Evolutionary conservation across 1,284 basidiomycete species (phyloP).

Genomic region (Apiotrichum porosum): DNA sequence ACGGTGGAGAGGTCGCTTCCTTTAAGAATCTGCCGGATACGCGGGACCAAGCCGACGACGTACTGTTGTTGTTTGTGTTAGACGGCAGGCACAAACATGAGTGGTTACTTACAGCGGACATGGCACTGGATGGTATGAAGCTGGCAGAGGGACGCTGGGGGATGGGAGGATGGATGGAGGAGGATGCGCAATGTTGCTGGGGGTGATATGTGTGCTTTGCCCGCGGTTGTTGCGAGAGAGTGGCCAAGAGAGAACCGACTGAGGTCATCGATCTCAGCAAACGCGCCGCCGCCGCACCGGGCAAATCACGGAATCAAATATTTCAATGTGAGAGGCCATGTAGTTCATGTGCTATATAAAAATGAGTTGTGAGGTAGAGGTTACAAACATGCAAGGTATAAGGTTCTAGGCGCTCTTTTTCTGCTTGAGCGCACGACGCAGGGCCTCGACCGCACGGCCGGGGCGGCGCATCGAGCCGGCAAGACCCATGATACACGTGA

Average conservation of each 20-base stretch:
- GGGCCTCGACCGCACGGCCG: slow-evolving; percentile 56
- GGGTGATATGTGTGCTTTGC: too few species aligned
- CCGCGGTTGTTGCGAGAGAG: too few species aligned
- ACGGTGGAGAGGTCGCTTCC: slow-evolving; percentile 35
- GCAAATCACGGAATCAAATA: too few species aligned
- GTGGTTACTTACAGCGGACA: not conserved
- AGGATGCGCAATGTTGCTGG: not conserved
- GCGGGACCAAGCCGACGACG: slow-evolving; percentile 25
- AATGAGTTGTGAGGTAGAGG: not conserved
- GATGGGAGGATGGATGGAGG: not conserved
- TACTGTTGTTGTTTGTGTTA: slow-evolving; percentile 15
- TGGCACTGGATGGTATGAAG: not conserved
- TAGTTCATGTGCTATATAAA: too few species aligned
- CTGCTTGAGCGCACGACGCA: slow-evolving; percentile 13
- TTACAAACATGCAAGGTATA: not conserved
- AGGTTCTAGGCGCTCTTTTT: not conserved
- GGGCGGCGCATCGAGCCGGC: slow-evolving; percentile 69
- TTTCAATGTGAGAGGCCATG: too few species aligned
- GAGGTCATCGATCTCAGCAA: too few species aligned
- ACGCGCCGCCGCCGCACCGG: too few species aligned
- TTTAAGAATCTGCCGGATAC: slow-evolving; percentile 30
- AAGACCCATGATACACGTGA: slow-evolving; percentile 79
- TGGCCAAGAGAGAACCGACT: too few species aligned
- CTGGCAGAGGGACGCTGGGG: not conserved
- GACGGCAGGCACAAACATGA: not conserved